These are phyloP conservation scores for Leishmania gerbilli DNA, from an alignment of 208 protist genomes.

Conservation along the genomic window DNA sequence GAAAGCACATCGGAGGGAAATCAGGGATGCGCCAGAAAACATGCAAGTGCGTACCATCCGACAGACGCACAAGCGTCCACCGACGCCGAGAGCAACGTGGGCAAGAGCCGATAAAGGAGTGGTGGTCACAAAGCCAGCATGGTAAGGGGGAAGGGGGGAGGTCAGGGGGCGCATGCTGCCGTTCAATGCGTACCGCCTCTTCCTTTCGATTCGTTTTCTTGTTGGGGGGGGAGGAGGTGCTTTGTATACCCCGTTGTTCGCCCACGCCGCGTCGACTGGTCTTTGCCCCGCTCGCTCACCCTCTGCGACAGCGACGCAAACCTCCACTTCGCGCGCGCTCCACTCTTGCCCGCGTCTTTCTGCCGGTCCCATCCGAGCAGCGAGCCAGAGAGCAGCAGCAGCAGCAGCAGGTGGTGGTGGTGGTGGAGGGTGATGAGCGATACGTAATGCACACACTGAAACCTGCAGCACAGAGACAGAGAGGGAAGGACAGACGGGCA, in stretches of 20 bases:
- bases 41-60: not conserved
- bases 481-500: not conserved
- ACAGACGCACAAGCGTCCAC: not conserved
- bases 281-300: not conserved
- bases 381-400: not conserved
- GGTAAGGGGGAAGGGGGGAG: not conserved
- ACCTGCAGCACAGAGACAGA: too few species aligned
- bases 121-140: not conserved
- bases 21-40: not conserved
- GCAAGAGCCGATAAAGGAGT: not conserved
- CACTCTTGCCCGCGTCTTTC: not conserved
- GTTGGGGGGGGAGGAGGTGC: too few species aligned
- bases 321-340: not conserved
- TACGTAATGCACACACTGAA: not conserved
- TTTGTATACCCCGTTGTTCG: too few species aligned
- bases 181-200: not conserved
- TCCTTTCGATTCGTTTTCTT: too few species aligned
- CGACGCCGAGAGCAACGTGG: not conserved
- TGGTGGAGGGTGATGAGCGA: not conserved
- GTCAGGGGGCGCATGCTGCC: not conserved
- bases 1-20: not conserved
- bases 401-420: too few species aligned
- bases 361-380: not conserved
- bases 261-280: not conserved
- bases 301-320: not conserved